Conservation (phyloP, 768 basidiomycete genomes). For the Boletus fagicola region DNA sequence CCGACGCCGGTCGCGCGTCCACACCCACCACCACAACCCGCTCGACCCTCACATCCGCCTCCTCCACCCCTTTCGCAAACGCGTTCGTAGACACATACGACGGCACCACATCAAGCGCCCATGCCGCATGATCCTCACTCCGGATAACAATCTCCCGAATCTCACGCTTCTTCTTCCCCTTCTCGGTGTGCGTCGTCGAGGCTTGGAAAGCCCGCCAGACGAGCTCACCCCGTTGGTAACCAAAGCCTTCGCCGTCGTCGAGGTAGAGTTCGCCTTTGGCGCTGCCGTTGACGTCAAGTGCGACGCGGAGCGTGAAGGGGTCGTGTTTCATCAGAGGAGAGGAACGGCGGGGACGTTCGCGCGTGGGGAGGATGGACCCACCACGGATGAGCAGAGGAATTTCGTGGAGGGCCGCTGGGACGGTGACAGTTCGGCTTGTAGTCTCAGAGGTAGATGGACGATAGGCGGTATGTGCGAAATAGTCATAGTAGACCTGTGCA, state of each 20-base stretch:
- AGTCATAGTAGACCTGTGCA: conserved; percentile 93
- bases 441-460: conserved; percentile 46
- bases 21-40: conserved; percentile 80
- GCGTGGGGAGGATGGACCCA: conserved; percentile 84
- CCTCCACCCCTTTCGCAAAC: conserved; percentile 62
- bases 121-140: conserved; percentile 60
- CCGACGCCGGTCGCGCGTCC: conserved; percentile 52
- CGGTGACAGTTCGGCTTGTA: conserved; percentile 65
- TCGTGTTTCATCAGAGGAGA: conserved; percentile 87
- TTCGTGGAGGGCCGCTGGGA: conserved; percentile 76
- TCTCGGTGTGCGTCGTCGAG: conserved; percentile 36
- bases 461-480: conserved; percentile 71
- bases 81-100: conserved; percentile 57
- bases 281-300: conserved; percentile 54
- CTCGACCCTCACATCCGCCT: conserved; percentile 68
- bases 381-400: conserved; percentile 88
- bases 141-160: conserved; percentile 43
- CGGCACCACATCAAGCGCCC: conserved; percentile 47
- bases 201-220: conserved; percentile 80
- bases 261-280: conserved; percentile 89
- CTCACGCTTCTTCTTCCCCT: neutral
- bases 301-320: conserved; percentile 88
- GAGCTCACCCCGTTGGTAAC: conserved; percentile 71
- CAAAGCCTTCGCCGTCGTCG: conserved; percentile 88
- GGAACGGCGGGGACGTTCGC: conserved; percentile 82